Base-by-base conservation (phyloP, 768 basidiomycete genomes). In the Hygrophoropsis aurantiaca region DNA sequence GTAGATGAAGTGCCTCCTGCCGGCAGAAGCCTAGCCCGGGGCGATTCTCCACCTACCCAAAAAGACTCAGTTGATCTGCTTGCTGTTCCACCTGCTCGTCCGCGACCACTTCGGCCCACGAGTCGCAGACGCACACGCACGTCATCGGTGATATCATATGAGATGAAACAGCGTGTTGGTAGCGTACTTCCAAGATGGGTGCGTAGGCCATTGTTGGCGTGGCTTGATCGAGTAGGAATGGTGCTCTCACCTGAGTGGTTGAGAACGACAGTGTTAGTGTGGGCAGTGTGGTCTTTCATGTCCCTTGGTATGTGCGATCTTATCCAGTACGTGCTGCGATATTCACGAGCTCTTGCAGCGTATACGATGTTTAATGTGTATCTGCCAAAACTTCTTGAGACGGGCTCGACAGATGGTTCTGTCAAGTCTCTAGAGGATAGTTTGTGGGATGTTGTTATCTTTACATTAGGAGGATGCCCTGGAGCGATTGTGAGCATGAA, bases 361-460 rank as follows among this genome's bases (percentile, higher is more conserved):
- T 92, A 84, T 58, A 93, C 90, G 2, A 92, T 95, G 84, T 94
- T 95, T 67, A 95, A 94, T 59, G 90, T 93, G 21, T 95, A 81
- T 60, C 75, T 94, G 16, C 93, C 93, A 0, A 94, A 90, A 58
- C 70, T 94, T 10, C 68, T 95, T 30, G 93, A 95, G 68, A 77
- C 78, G 21, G 50, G 51, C 2, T 49, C 51, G 4, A 54, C 59
- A 2, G 48, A 58, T 11, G 47, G 47, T 11, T 53, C 59, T 11
- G 60, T 73, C 1, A 78, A 79, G 57, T 72, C 77, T 1, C 61
- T 85, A 13, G 75, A 79, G 55, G 79, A 77, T 46, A 86, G 81
- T 36, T 56, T 94, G 30, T 87, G 87, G 84, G 90, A 94, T 57
- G 85, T 92, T n/a, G 81, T 87, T 25, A 81, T 90, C 26, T 94